Evolutionary conservation across 2,329 filamentous ascomycete genomes (phyloP).

Genomic region (Cladosporium velox): DNA sequence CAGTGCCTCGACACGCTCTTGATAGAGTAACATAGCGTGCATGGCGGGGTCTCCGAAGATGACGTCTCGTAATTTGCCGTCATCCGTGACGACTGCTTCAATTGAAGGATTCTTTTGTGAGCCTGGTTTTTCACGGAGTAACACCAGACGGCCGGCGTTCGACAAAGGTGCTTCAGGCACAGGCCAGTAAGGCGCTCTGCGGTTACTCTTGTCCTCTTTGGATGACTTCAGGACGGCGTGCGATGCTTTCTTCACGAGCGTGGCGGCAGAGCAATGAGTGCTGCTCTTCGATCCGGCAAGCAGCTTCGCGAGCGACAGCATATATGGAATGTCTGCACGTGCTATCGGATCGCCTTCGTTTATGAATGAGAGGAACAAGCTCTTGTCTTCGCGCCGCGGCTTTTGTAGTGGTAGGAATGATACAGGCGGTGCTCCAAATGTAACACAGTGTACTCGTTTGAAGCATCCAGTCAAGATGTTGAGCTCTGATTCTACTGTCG

Average conservation of each 20-base stretch:
- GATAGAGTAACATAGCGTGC: conserved; percentile 79
- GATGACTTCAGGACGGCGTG: conserved; percentile 10
- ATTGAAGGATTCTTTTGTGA: conserved; percentile 49
- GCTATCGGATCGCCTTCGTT: conserved; percentile 86
- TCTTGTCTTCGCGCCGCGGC: conserved; percentile 59
- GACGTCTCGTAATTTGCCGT: conserved; percentile 67
- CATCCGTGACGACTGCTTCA: conserved; percentile 67
- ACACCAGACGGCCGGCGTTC: conserved; percentile 68
- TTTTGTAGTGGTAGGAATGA: conserved; percentile 68
- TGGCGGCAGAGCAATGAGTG: not conserved
- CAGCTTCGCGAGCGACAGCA: conserved; percentile 70
- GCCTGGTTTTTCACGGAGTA: conserved; percentile 55
- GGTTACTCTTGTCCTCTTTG: conserved; percentile 8
- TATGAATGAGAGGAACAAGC: conserved; percentile 74
- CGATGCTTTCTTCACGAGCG: conserved; percentile 23
- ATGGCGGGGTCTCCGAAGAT: conserved; percentile 81
- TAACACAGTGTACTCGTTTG: conserved; percentile 78
- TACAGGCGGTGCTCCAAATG: conserved; percentile 80
- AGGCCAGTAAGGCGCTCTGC: conserved; percentile 53
- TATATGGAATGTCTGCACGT: conserved; percentile 74
- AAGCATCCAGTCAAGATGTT: conserved; percentile 69
- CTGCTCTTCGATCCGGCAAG: conserved; percentile 52
- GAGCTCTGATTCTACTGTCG: conserved; percentile 66
- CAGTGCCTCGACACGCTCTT: conserved; percentile 68
- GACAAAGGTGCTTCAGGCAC: conserved; percentile 68